Evolutionary conservation across 176 grass and related monocot genomes (phyloP).

Genomic region (Musa itinerans): DNA sequence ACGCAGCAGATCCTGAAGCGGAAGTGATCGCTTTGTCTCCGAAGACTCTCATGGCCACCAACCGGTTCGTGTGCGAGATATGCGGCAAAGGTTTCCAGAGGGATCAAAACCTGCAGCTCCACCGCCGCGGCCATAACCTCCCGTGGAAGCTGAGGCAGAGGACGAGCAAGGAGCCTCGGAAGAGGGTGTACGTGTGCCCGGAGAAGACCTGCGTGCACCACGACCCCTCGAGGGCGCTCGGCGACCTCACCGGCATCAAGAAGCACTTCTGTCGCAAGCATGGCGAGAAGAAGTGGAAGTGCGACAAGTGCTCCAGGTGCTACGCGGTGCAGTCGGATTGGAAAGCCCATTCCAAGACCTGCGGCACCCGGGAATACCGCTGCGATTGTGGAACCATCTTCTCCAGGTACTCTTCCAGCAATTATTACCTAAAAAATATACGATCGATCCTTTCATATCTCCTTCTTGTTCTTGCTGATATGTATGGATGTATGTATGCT

Average conservation of each 20-base stretch:
- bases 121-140: slow-evolving; percentile 19
- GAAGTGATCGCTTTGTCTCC: slow-evolving; percentile 20
- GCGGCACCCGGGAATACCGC: slow-evolving; percentile 24
- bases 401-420: slow-evolving; percentile 2
- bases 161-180: neutral
- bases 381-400: slow-evolving; percentile 22
- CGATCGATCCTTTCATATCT: too few species aligned
- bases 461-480: too few species aligned
- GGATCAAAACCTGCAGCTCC: slow-evolving; percentile 23
- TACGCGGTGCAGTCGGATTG: slow-evolving; percentile 26
- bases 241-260: slow-evolving; percentile 21
- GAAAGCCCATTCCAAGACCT: slow-evolving; percentile 25
- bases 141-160: slow-evolving; percentile 16
- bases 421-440: too few species aligned
- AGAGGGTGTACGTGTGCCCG: slow-evolving; percentile 27
- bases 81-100: slow-evolving; percentile 19
- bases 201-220: slow-evolving; percentile 18
- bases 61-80: slow-evolving; percentile 15
- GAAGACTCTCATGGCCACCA: slow-evolving; percentile 11
- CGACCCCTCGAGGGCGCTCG: slow-evolving; percentile 15
- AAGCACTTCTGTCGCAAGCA: slow-evolving; percentile 23
- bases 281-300: slow-evolving; percentile 22
- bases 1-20: slow-evolving; percentile 12
- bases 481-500: too few species aligned
- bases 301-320: slow-evolving; percentile 15